Evolutionary conservation across 805 yeast genomes (phyloP).

Genomic region (Ogataea zsoltii): DNA sequence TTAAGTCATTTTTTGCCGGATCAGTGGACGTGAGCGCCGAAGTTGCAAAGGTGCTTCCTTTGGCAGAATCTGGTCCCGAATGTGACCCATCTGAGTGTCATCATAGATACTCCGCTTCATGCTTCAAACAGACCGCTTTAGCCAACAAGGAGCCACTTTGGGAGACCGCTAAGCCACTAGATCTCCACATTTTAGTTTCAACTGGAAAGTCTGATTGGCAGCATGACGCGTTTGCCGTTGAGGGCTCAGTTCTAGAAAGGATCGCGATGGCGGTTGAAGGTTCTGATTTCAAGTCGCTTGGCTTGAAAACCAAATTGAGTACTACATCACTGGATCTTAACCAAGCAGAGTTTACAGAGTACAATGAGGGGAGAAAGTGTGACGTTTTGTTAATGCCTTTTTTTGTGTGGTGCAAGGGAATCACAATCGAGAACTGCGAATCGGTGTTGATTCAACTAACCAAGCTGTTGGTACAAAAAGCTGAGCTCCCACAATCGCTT

Average conservation of each 20-base stretch:
- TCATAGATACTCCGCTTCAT: slow-evolving; percentile 22
- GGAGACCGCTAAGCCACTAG: slow-evolving; percentile 69
- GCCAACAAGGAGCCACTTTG: slow-evolving; percentile 47
- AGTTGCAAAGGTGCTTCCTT: slow-evolving; percentile 39
- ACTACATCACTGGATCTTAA: slow-evolving; percentile 25
- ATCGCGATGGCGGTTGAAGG: slow-evolving; percentile 27
- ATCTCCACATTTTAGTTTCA: slow-evolving; percentile 74
- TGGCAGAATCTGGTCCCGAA: slow-evolving; percentile 51
- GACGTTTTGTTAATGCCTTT: slow-evolving; percentile 72
- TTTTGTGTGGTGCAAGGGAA: slow-evolving; percentile 65
- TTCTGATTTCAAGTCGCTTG: slow-evolving; percentile 22
- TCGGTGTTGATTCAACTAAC: slow-evolving; percentile 46
- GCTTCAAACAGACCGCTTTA: slow-evolving; percentile 40
- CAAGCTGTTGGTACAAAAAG: slow-evolving; percentile 36
- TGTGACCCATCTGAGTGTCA: slow-evolving; percentile 54
- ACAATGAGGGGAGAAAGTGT: slow-evolving; percentile 45
- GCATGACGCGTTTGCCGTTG: slow-evolving; percentile 58
- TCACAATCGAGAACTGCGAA: slow-evolving; percentile 44
- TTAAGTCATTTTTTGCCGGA: slow-evolving; percentile 16
- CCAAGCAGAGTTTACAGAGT: slow-evolving; percentile 40
- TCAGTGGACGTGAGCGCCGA: slow-evolving; percentile 27
- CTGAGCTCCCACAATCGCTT: slow-evolving; percentile 17
- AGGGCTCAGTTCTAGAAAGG: slow-evolving; percentile 33
- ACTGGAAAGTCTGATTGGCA: slow-evolving; percentile 87
- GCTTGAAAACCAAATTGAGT: slow-evolving; percentile 21